phyloP scores from a whole-genome alignment of 2,329 filamentous ascomycete species.

The Curvularia sp. region DNA sequence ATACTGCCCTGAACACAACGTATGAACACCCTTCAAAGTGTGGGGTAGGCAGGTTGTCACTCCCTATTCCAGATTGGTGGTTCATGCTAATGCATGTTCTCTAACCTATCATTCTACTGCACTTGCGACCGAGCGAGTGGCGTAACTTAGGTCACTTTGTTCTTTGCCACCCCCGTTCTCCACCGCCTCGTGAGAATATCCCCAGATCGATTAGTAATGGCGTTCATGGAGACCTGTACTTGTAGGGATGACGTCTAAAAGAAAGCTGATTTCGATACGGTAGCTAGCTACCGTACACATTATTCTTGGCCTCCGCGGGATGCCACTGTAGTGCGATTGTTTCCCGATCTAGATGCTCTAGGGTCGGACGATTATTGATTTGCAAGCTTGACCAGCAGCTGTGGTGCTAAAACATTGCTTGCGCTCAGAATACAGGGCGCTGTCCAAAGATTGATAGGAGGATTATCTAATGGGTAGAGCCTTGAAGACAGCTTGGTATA shows the following conservation, averaged over 20 bases:
- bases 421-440: background rate
- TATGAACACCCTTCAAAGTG: background rate
- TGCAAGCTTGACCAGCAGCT: background rate
- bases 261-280: no score
- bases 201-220: no score
- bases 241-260: no score
- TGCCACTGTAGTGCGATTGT: background rate
- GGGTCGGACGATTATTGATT: background rate
- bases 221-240: no score
- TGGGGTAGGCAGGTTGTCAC: background rate
- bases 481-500: no score
- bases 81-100: background rate
- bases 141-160: no score
- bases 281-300: no score
- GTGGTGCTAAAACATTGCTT: background rate
- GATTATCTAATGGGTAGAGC: background rate
- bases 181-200: no score
- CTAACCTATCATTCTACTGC: background rate
- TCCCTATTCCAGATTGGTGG: background rate
- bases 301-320: background rate
- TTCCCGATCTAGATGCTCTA: background rate
- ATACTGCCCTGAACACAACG: background rate
- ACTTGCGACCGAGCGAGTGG: no score
- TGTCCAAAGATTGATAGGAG: background rate
- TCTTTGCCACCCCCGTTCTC: no score